A percentile compares a stretch with the other conserved stretches of the same genome.
Conservation (phyloP, 306 rosid genomes). For the Corylus avellana region DNA sequence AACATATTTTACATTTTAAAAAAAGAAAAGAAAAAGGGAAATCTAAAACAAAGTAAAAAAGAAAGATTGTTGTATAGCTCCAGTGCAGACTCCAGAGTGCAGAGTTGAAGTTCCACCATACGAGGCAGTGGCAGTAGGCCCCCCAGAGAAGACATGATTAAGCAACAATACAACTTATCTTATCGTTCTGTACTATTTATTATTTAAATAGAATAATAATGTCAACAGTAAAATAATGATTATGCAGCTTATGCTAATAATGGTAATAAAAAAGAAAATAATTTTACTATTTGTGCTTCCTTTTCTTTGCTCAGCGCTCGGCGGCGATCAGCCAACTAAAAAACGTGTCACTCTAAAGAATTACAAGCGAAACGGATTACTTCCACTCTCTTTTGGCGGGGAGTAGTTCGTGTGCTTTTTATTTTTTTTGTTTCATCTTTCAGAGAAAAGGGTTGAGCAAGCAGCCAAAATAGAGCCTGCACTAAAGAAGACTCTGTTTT, state of each 20-base stretch:
- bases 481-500: slow-evolving; percentile 9
- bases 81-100: no score
- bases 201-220: background rate
- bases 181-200: background rate
- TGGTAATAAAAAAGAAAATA: background rate
- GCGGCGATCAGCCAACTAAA: background rate
- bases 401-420: background rate
- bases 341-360: background rate
- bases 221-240: background rate
- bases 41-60: no score
- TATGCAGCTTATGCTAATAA: background rate
- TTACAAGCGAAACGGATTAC: background rate
- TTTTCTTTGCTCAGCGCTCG: background rate
- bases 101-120: no score
- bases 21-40: no score
- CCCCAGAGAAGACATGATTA: background rate
- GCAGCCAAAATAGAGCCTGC: slow-evolving; percentile 9
- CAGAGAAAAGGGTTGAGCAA: background rate
- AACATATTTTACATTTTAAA: no score
- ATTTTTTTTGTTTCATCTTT: background rate
- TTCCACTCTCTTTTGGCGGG: background rate
- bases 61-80: no score
- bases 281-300: background rate
- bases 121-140: no score
- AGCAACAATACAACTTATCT: no score